Evolutionary conservation across 129 eudicot species (phyloP).

Genomic region (Heracleum sosnowskyi): DNA sequence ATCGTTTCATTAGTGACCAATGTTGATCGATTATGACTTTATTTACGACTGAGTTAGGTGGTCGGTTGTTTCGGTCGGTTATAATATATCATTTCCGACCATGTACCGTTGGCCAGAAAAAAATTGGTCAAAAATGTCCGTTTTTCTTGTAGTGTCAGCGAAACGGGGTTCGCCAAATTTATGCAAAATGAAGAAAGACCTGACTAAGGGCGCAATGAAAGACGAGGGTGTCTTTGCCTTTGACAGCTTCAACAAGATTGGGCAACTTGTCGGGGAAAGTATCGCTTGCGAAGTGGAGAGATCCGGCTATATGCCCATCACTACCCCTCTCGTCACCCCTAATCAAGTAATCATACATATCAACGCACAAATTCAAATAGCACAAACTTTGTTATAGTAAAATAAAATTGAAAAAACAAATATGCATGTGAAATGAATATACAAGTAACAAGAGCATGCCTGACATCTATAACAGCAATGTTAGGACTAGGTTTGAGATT

Average conservation of each 20-base stretch:
- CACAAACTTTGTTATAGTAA: background rate
- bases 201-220: constrained; percentile 97
- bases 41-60: too few relatives aligned
- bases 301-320: constrained; percentile 88
- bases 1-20: too few relatives aligned
- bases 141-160: too few relatives aligned
- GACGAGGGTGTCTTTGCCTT: constrained; percentile 82
- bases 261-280: constrained; percentile 59
- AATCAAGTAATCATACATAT: constrained; percentile 82
- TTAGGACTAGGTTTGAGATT: constrained; percentile 58
- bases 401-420: background rate
- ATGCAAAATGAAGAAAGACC: constrained; percentile 18
- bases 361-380: background rate
- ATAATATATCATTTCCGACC: too few relatives aligned
- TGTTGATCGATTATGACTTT: too few relatives aligned
- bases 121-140: too few relatives aligned
- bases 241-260: constrained; percentile 51
- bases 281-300: constrained; percentile 76
- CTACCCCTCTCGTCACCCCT: constrained; percentile 82
- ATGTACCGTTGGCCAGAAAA: too few relatives aligned
- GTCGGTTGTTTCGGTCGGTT: too few relatives aligned
- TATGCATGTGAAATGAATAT: background rate
- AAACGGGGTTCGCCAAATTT: too few relatives aligned
- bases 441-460: constrained; percentile 20
- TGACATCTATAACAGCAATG: constrained; percentile 79